Evolutionary conservation across 129 eudicot species (phyloP).

Genomic region (Flaveria robusta): DNA sequence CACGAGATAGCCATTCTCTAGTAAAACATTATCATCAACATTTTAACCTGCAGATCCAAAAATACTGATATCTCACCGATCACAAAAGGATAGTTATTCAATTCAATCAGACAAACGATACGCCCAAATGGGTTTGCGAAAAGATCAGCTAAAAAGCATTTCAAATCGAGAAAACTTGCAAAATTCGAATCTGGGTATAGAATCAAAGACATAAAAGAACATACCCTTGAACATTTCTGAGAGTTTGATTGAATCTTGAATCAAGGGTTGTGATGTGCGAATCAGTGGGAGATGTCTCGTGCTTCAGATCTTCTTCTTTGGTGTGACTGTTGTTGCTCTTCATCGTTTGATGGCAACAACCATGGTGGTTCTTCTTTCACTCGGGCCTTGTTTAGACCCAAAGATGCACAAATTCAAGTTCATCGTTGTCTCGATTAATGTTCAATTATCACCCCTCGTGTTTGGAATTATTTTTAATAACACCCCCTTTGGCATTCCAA

Average conservation of each 20-base stretch:
- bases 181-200: conserved; percentile 26
- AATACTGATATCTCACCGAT: conserved; percentile 21
- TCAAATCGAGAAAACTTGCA: neutral
- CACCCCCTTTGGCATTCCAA: neutral
- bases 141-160: conserved; percentile 20
- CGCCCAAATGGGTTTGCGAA: conserved; percentile 16
- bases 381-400: conserved; percentile 36
- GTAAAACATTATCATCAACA: conserved; percentile 13
- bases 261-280: conserved; percentile 54
- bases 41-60: conserved; percentile 41
- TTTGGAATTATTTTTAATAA: neutral
- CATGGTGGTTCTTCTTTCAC: conserved; percentile 39
- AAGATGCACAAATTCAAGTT: conserved; percentile 37
- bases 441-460: conserved; percentile 26
- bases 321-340: conserved; percentile 49
- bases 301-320: conserved; percentile 47
- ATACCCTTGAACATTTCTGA: conserved; percentile 86
- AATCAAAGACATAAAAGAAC: conserved; percentile 7
- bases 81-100: conserved; percentile 23
- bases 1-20: neutral
- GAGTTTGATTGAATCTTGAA: conserved; percentile 96
- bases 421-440: conserved; percentile 18
- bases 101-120: neutral
- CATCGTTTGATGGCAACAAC: conserved; percentile 38
- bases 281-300: conserved; percentile 33